Percentiles rank a stretch among this genome's conserved stretches.
These are phyloP conservation scores for Lasiodiplodia hormozganensis DNA, from an alignment of 2,329 filamentous ascomycete species.

Conservation along the genomic window DNA sequence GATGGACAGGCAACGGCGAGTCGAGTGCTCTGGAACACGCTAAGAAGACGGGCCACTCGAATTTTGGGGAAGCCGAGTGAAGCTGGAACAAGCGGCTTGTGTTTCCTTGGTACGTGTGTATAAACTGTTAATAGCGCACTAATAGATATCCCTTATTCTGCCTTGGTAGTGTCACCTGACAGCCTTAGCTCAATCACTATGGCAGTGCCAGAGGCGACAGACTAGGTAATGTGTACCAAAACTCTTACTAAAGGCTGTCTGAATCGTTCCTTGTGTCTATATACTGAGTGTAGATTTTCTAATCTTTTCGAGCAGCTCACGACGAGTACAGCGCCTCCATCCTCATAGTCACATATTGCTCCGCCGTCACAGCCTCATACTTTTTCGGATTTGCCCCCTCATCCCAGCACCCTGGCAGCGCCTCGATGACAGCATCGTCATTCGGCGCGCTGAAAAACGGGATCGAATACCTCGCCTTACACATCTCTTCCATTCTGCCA, in stretches of 20 bases:
- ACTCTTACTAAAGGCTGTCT: background rate
- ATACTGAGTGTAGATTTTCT: background rate
- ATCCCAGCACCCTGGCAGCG: constrained; percentile 44
- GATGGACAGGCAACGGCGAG: constrained; percentile 72
- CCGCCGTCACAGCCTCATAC: constrained; percentile 49
- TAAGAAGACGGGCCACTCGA: constrained; percentile 63
- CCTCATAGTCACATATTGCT: constrained; percentile 45
- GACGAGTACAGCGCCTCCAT: constrained; percentile 38
- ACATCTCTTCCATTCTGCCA: constrained; percentile 37
- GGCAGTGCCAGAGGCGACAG: background rate
- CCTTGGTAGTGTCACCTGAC: background rate
- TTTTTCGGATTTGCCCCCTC: constrained; percentile 42
- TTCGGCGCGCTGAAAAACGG: constrained; percentile 51
- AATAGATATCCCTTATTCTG: constrained; percentile 4
- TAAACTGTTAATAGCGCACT: constrained; percentile 1
- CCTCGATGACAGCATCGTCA: constrained; percentile 48
- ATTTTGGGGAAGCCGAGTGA: constrained; percentile 57
- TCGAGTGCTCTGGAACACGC: constrained; percentile 68
- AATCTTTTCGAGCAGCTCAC: background rate
- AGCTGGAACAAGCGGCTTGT: background rate
- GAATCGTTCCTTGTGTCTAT: background rate
- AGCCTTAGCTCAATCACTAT: background rate
- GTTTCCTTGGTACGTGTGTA: background rate
- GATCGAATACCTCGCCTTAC: constrained; percentile 48
- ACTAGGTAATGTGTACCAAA: background rate